phyloP scores from a whole-genome alignment of 2,329 filamentous ascomycete genomes.

The Trichoderma koningii region DNA sequence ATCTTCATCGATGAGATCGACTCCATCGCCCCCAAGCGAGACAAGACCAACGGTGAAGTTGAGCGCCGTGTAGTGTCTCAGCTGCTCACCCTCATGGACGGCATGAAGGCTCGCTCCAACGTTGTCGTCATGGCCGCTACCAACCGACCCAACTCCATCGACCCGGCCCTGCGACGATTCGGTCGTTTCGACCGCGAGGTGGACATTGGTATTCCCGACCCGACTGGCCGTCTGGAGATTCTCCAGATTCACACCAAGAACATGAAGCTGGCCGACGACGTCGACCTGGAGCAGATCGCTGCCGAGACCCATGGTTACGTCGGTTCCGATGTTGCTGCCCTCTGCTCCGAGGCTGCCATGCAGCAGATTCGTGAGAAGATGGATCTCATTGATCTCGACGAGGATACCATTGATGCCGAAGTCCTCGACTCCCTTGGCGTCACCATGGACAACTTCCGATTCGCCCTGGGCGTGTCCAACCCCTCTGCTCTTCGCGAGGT shows the following conservation, averaged over 20 bases:
- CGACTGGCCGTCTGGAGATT: constrained; percentile 97
- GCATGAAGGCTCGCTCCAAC: constrained; percentile 99
- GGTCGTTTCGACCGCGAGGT: constrained; percentile 99
- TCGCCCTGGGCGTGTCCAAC: constrained; percentile 96
- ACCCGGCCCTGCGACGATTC: constrained; percentile 95
- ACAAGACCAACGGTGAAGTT: constrained; percentile 99
- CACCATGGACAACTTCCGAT: constrained; percentile 99
- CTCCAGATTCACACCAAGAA: constrained; percentile 99
- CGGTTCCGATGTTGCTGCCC: constrained; percentile 95
- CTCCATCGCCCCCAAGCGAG: constrained; percentile 98
- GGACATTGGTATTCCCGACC: constrained; percentile 96
- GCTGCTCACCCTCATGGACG: constrained; percentile 97
- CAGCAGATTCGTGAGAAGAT: constrained; percentile 99
- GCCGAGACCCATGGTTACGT: constrained; percentile 99
- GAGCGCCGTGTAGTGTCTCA: constrained; percentile 98
- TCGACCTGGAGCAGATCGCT: constrained; percentile 94
- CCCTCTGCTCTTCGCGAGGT: constrained; percentile 98
- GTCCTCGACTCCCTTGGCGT: constrained; percentile 97
- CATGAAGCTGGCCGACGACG: constrained; percentile 98
- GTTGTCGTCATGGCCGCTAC: constrained; percentile 99
- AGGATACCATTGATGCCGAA: constrained; percentile 98
- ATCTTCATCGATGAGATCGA: constrained; percentile 99
- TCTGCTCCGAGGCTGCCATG: constrained; percentile 99
- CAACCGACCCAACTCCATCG: constrained; percentile 98
- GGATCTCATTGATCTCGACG: constrained; percentile 98